phyloP scores from a whole-genome alignment of 2,329 filamentous ascomycete genomes.

The Fusarium pilosicola region DNA sequence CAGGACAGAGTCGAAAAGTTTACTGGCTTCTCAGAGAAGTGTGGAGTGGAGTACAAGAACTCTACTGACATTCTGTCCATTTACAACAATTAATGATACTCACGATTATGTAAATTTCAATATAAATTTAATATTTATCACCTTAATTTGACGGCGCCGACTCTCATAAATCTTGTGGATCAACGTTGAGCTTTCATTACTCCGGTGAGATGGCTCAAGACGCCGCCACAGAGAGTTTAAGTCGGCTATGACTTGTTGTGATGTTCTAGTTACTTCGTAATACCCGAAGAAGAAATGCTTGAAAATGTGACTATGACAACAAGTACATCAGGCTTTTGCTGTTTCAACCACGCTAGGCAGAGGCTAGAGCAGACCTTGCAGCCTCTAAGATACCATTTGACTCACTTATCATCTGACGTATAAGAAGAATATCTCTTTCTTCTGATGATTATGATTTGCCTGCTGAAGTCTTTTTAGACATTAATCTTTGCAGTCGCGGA shows the following conservation, averaged over 20 bases:
- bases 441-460: not conserved
- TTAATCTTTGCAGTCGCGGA: not conserved
- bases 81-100: constrained; percentile 20
- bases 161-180: not conserved
- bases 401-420: not conserved
- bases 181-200: not conserved
- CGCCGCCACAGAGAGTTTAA: not conserved
- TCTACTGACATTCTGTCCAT: constrained; percentile 38
- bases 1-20: constrained; percentile 29
- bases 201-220: no score
- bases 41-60: constrained; percentile 39
- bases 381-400: not conserved
- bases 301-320: not conserved
- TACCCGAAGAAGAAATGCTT: no score
- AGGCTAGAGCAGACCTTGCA: not conserved
- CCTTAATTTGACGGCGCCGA: not conserved
- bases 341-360: not conserved
- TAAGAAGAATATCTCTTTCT: not conserved
- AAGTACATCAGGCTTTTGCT: not conserved
- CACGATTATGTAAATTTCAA: not conserved
- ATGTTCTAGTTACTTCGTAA: not conserved
- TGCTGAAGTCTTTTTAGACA: not conserved
- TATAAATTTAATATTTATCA: not conserved
- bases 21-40: constrained; percentile 36
- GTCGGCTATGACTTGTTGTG: no score